Evolutionary conservation across 371 early-diverging fungal species (phyloP), one percentile per base, ranked within the genome.

Genomic region (Haplosporangium sp.): DNA sequence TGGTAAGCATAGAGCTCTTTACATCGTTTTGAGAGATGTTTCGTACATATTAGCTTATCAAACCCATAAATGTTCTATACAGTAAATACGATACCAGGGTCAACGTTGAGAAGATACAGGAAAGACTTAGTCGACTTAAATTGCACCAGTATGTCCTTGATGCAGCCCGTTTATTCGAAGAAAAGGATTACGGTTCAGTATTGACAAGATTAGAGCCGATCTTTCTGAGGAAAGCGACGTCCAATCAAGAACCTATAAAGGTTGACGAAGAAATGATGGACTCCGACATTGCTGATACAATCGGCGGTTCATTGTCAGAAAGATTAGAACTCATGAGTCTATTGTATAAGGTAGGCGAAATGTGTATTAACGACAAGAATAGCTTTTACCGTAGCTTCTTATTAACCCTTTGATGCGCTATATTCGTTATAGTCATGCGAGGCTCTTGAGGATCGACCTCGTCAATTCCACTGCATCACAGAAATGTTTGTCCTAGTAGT

Each of bases 31-130:
- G 27, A 27, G 27, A 27, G 27, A 27, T 27, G 1, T 27, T 27
- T 27, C 27, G 27, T 27, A 27, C 27, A 27, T 27, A 27, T 27
- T 27, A 27, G 27, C 27, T 27, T 27, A 27, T 27, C 17, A 27
- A 20, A 19, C 38, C 5, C 6, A 19, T 47, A 48, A 8, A 9
- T 17, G 2, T 42, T 58, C 27, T 35, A 57, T 20, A 27, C 70
- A 87, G 87, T 63, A 77, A 77, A 66, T 88, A 89, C 63, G 89
- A 89, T 64, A 64, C 79, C 0, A 61, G 68, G 0, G 71, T 89
- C 17, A 76, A 76, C 52, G 15, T 57, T 0, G 65, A 57, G 1
- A 65, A 61, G 1, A 67, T 86, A 37, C 66, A 83, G 4, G 82
- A 83, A 27, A 84, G 87, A 42, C 70, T 88, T 0, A 48, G 69